phyloP scores from a whole-genome alignment of 805 yeast species.

The Tetrapisispora phaffii region DNA sequence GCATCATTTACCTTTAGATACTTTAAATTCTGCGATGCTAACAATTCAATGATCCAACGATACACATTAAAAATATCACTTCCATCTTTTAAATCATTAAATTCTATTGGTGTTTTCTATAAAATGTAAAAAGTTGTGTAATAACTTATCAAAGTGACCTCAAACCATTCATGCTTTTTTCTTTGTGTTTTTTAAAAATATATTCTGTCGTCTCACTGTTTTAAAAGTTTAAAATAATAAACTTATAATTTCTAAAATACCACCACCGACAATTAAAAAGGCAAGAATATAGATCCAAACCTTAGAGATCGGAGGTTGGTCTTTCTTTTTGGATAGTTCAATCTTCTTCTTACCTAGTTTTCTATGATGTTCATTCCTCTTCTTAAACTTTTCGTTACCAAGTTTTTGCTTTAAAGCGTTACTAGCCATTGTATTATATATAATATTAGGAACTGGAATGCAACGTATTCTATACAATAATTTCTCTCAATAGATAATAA shows the following conservation, averaged over 20 bases:
- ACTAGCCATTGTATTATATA: constrained; percentile 2
- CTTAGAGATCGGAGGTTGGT: constrained; percentile 46
- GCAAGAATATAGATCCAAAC: constrained; percentile 53
- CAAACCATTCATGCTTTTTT: neutral
- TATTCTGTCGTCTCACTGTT: neutral
- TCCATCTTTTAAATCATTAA: neutral
- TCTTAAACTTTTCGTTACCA: constrained; percentile 79
- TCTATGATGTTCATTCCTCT: constrained; percentile 45
- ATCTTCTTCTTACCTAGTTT: constrained; percentile 66
- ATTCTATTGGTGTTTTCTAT: neutral
- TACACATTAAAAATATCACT: neutral
- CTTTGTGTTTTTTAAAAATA: neutral
- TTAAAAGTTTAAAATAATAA: constrained; percentile 34
- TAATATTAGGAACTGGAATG: neutral
- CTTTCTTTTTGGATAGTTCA: constrained; percentile 27
- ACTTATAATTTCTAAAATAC: constrained; percentile 57
- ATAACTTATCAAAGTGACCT: neutral
- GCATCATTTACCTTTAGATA: neutral
- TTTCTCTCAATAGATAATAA: neutral
- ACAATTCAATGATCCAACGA: neutral
- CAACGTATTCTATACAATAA: neutral
- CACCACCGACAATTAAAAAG: constrained; percentile 76
- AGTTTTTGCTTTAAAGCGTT: constrained; percentile 49
- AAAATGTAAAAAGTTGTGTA: neutral
- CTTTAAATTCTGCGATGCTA: neutral